Percentiles rank a stretch among this genome's conserved stretches.
Evolutionary conservation across 129 eudicot genomes (phyloP).

Genomic region (Saussurea involucrata): DNA sequence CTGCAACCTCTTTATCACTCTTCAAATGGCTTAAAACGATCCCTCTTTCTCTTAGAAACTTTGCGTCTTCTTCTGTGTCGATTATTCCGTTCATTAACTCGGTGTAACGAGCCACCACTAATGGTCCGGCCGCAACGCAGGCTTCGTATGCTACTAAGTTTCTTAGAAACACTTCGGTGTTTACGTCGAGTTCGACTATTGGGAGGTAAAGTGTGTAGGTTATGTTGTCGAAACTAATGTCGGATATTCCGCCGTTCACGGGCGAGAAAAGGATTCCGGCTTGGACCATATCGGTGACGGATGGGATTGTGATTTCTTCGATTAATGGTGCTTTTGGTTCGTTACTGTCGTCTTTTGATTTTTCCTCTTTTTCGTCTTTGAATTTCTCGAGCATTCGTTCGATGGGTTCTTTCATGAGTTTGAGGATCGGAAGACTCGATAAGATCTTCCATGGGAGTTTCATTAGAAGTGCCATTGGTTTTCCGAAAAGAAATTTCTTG

Average conservation of each 20-base stretch:
- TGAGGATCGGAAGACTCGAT: conserved; percentile 48
- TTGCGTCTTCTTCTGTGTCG: conserved; percentile 60
- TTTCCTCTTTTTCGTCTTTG: conserved; percentile 21
- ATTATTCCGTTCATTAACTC: conserved; percentile 72
- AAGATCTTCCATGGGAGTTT: conserved; percentile 50
- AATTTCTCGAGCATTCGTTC: conserved; percentile 19
- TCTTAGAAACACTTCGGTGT: conserved; percentile 43
- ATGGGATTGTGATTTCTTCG: conserved; percentile 62
- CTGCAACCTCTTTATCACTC: conserved; percentile 63
- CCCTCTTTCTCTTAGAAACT: conserved; percentile 40
- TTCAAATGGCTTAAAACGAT: conserved; percentile 49
- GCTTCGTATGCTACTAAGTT: conserved; percentile 73
- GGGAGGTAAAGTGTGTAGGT: conserved; percentile 43
- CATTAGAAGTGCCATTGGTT: conserved; percentile 21
- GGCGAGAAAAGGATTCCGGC: conserved; percentile 29
- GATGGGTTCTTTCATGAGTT: conserved; percentile 40
- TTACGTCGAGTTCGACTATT: conserved; percentile 32
- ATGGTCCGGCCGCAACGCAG: conserved; percentile 39
- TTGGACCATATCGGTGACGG: conserved; percentile 37
- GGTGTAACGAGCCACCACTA: conserved; percentile 53
- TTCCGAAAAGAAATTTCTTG: conserved; percentile 38
- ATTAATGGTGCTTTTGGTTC: conserved; percentile 32
- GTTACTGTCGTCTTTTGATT: background rate
- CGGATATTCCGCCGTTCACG: conserved; percentile 35
- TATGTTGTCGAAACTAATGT: conserved; percentile 29